Base-by-base conservation (phyloP, 306 rosid species). In the Trifolium pratense region DNA sequence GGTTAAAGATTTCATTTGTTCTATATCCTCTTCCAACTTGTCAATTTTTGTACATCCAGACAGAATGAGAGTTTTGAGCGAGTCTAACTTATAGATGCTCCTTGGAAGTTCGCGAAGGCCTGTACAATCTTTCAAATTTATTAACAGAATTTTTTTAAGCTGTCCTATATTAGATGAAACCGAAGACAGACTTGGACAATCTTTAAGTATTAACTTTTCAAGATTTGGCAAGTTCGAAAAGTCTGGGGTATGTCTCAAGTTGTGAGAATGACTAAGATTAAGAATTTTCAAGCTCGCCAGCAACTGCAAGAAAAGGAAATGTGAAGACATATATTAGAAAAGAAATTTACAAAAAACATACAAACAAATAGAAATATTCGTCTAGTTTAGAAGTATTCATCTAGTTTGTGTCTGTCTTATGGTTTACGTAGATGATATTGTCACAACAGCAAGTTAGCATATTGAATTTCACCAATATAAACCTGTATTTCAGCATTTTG, bases 11-110 rank as follows among this genome's bases (percentile, higher is more conserved):
- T 16, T 49, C 56, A 49, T 49, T 49, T 49, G 56, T 49, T 49
- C 56, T 49, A 49, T 49, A 49, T 49, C 56, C 56, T 49, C 56
- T 49, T 49, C 21, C 10, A 49, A 7, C 56, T 49, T 49, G 13
- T 71, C 78, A 72, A 78, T 63, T 34, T 0, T 65, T 20, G 13
- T 11, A 34, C 82, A 77, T 46, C 91, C 78, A 14, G 78, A 64
- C 5, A 78, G 13, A 43, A 72, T 78, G 8, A 78, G 78, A 11
- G 69, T 72, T 65, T 72, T 45, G 1, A 65, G 4, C 2, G 74
- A 65, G 20, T 74, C 45, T 20, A 79, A 51, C 48, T 68, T 80
- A 25, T 79, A 79, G 36, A 79, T 66, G 26, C 72, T 79, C 21
- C 55, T 71, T 23, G 85, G 85, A 48, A 84, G 82, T 1, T 4